Base-by-base conservation (phyloP, 23 red algal genomes). In the Agarophyton chilense region DNA sequence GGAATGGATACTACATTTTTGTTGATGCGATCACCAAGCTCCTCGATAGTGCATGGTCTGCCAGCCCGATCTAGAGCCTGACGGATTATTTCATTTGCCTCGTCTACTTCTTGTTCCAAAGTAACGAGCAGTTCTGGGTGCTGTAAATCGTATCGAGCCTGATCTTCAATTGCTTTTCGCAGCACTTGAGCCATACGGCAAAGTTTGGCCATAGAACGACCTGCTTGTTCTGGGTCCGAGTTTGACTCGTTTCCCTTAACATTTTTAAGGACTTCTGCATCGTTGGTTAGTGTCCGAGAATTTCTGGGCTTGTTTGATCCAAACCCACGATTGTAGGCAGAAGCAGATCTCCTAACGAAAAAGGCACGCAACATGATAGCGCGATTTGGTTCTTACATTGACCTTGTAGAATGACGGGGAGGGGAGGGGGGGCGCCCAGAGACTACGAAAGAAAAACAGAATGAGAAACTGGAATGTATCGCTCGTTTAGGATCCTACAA, bases 171-270 rank as follows among this genome's bases (percentile, higher is more conserved):
- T 25, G 80, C 57, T 72, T 46, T 35, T 29, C 82, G 68, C 36
- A 81, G 70, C 12, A 28, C 61, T 42, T 56, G 25, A 22, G 81
- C 80, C 3, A 94, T 79, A 29, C 79, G 40, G 16, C 76, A 74
- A 5, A 91, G 75, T 61, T 82, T 91, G 34, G 88, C 88, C 54
- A 91, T 58, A 5, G 61, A 74, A 41, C 88, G 88, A 7, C 88
- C 88, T 49, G 68, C 68, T 47, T 72, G 22, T 32, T 74, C 68
- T 29, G 68, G 41, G 22, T 74, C 68, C 36, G 68, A 74, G 68
- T 49, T 47, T 43, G 38, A 47, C 25, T 26, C 39, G 1, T 36
- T 65, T 21, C 29, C 36, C 21, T 49, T 4, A 47, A 19, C 68
- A 5, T 47, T 74, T 34, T 2, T 39, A 24, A 26, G 26, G 40